These are phyloP conservation scores for Glycine soja DNA, from an alignment of 306 rosid species.

Conservation along the genomic window DNA sequence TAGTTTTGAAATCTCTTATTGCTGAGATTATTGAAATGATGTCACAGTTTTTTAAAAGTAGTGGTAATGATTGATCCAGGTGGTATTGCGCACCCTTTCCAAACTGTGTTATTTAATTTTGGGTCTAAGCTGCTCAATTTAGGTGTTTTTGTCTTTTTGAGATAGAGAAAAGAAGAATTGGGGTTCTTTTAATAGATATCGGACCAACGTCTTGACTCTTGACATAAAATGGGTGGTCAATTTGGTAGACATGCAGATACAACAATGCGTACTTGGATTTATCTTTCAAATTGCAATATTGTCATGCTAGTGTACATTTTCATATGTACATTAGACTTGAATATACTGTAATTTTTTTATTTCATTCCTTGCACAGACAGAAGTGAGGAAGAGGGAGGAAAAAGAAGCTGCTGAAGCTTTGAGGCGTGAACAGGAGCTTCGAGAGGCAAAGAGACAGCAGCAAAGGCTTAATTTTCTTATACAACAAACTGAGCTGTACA, in stretches of 20 bases:
- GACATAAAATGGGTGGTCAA: neutral
- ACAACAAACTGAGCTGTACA: constrained; percentile 96
- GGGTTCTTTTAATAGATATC: constrained; percentile 27
- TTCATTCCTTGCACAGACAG: constrained; percentile 67
- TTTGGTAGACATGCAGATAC: constrained; percentile 24
- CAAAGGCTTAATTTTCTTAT: constrained; percentile 98
- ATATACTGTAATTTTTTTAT: constrained; percentile 38
- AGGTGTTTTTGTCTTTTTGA: constrained; percentile 19
- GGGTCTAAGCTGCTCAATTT: constrained; percentile 32
- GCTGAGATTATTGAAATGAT: constrained; percentile 16
- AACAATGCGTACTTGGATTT: constrained; percentile 26
- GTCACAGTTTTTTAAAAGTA: constrained; percentile 7
- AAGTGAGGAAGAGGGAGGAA: constrained; percentile 93
- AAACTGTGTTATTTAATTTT: constrained; percentile 5
- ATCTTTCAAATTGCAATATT: constrained; percentile 15
- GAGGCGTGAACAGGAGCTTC: constrained; percentile 94
- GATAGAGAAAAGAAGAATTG: constrained; percentile 38
- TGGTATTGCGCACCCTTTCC: constrained; percentile 27
- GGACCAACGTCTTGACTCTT: neutral
- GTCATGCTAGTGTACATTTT: constrained; percentile 31
- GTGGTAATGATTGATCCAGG: constrained; percentile 8
- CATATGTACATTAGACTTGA: constrained; percentile 15
- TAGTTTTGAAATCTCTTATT: constrained; percentile 16
- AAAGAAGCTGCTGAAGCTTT: constrained; percentile 97
- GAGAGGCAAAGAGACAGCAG: constrained; percentile 99